phyloP scores from a whole-genome alignment of 1,284 basidiomycete genomes.

The Phlebopus sp. region DNA sequence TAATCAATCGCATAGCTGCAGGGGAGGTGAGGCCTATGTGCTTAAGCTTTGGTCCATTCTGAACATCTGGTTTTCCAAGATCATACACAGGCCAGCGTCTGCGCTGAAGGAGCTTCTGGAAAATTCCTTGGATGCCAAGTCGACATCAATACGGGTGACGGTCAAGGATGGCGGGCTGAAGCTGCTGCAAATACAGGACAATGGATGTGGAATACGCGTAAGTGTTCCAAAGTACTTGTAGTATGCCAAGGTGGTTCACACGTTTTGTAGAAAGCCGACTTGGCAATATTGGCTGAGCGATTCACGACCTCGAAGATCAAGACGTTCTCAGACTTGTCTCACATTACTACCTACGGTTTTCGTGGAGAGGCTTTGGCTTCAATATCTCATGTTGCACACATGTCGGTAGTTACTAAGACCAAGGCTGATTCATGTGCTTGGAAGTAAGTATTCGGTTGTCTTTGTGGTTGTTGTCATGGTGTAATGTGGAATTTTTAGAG shows the following conservation, averaged over 20 bases:
- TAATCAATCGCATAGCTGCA: slow-evolving; percentile 82
- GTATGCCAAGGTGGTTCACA: neutral
- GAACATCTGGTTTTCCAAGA: slow-evolving; percentile 45
- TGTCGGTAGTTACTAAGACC: slow-evolving; percentile 90
- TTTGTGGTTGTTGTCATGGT: neutral
- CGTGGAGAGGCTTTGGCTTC: slow-evolving; percentile 96
- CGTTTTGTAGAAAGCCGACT: slow-evolving; percentile 57
- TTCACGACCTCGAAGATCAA: slow-evolving; percentile 96
- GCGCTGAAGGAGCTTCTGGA: slow-evolving; percentile 97
- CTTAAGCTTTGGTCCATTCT: slow-evolving; percentile 2
- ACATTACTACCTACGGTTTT: slow-evolving; percentile 94
- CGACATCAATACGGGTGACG: slow-evolving; percentile 84
- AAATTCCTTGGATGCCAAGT: slow-evolving; percentile 91
- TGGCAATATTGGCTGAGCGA: slow-evolving; percentile 90
- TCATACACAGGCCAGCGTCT: slow-evolving; percentile 94
- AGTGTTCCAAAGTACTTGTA: neutral
- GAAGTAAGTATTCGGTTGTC: slow-evolving; percentile 60
- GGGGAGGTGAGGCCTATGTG: slow-evolving; percentile 55
- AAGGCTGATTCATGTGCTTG: slow-evolving; percentile 79
- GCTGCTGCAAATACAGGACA: slow-evolving; percentile 94
- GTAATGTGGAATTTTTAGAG: slow-evolving; percentile 45
- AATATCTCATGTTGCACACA: slow-evolving; percentile 91
- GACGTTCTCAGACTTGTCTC: slow-evolving; percentile 82
- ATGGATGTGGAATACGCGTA: slow-evolving; percentile 91
- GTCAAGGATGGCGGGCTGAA: slow-evolving; percentile 97